A percentile compares a stretch with the other conserved stretches of the same genome.
These are phyloP conservation scores for Musa balbisiana DNA, from an alignment of 202 grass and related monocot genomes.

Conservation along the genomic window DNA sequence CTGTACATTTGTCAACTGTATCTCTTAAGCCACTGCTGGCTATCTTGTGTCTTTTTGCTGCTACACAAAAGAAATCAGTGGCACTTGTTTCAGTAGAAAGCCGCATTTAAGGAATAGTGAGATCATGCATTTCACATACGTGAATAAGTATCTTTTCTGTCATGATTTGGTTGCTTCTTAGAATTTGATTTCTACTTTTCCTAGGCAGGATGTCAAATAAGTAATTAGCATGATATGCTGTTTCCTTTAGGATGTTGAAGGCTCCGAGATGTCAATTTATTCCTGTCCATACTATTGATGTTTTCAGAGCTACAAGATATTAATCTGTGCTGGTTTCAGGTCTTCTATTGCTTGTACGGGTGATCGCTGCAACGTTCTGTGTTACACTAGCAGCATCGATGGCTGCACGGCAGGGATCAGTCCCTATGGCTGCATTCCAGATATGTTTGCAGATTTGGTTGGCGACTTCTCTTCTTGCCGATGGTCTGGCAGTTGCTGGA, in stretches of 20 bases:
- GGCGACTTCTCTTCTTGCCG: constrained; percentile 75
- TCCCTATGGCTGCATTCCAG: constrained; percentile 89
- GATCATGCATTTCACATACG: too few relatives aligned
- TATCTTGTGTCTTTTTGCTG: background rate
- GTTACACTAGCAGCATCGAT: constrained; percentile 83
- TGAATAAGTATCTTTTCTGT: too few relatives aligned
- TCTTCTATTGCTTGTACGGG: constrained; percentile 59
- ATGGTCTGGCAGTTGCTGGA: constrained; percentile 87
- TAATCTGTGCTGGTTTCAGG: constrained; percentile 37
- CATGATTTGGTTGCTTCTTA: background rate
- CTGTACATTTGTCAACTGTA: background rate
- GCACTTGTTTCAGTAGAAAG: background rate
- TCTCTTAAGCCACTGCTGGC: background rate
- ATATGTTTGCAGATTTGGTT: constrained; percentile 97
- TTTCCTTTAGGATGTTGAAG: background rate
- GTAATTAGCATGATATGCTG: background rate
- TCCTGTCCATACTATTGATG: background rate
- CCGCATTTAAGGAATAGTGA: too few relatives aligned
- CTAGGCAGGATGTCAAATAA: background rate
- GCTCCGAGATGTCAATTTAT: background rate
- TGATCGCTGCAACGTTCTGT: constrained; percentile 77
- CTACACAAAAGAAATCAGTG: background rate
- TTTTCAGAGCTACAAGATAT: constrained; percentile 3
- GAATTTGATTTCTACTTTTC: background rate
- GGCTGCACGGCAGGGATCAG: constrained; percentile 70